Evolutionary conservation across 768 basidiomycete species (phyloP).

Genomic region (Auricularia sp.): DNA sequence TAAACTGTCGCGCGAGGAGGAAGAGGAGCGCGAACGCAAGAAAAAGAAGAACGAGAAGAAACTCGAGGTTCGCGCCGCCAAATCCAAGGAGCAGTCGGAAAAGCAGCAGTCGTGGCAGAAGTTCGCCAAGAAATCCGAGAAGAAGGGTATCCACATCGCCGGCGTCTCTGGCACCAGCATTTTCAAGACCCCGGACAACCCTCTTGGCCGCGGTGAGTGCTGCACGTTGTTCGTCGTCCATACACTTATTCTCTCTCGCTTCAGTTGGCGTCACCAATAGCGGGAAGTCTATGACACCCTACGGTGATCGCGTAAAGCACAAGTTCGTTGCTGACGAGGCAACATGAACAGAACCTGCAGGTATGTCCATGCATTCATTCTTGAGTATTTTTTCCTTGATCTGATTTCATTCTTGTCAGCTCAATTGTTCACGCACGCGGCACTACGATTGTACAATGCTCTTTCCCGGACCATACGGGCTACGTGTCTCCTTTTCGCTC

Average conservation of each 20-base stretch:
- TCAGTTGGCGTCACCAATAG: conserved; percentile 86
- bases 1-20: conserved; percentile 68
- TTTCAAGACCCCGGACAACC: conserved; percentile 91
- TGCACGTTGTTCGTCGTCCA: neutral
- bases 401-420: neutral
- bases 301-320: conserved; percentile 57
- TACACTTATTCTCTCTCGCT: conserved; percentile 5
- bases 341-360: conserved; percentile 2
- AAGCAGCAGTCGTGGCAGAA: conserved; percentile 90
- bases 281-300: conserved; percentile 81
- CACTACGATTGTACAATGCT: neutral
- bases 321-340: conserved; percentile 51
- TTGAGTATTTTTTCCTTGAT: too few species aligned
- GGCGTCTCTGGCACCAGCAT: conserved; percentile 83
- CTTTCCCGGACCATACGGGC: neutral
- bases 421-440: neutral
- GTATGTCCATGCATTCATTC: neutral
- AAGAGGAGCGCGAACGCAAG: conserved; percentile 80
- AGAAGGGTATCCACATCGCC: conserved; percentile 86
- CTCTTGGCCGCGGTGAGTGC: conserved; percentile 64
- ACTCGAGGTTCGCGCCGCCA: conserved; percentile 67
- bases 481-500: neutral
- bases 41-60: conserved; percentile 97
- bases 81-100: conserved; percentile 76
- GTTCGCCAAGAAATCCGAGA: conserved; percentile 89